Conservation (phyloP, 2,329 filamentous ascomycete species). For the Pezicula rhizophila region DNA sequence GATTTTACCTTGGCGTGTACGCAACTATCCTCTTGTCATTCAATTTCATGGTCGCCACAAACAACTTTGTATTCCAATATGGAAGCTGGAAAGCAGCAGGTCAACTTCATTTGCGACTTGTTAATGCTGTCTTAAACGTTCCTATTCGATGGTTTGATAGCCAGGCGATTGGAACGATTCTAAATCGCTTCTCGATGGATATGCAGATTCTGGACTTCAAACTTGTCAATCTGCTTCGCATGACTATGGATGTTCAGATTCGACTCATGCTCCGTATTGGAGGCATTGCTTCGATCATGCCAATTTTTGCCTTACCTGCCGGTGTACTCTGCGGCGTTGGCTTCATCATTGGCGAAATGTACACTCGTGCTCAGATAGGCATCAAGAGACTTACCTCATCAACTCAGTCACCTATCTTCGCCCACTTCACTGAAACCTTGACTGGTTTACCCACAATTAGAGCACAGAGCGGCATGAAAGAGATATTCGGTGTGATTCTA, state of each 20-base stretch:
- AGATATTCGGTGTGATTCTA: conserved; percentile 42
- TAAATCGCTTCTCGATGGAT: conserved; percentile 1
- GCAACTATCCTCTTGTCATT: not conserved
- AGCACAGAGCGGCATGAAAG: conserved; percentile 36
- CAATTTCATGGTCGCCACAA: not conserved
- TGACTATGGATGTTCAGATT: not conserved
- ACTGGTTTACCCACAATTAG: conserved; percentile 36
- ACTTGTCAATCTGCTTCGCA: not conserved
- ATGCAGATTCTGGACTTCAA: not conserved
- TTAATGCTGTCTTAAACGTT: not conserved
- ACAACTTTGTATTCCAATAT: not conserved
- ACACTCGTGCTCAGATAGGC: not conserved
- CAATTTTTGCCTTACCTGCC: not conserved
- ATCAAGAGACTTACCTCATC: not conserved
- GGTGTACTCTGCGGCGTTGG: not conserved
- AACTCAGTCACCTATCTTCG: conserved; percentile 33
- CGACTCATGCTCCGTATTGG: not conserved
- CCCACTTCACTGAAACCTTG: conserved; percentile 38
- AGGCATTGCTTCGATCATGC: conserved; percentile 1
- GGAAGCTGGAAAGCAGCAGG: conserved; percentile 1
- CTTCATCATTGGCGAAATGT: not conserved
- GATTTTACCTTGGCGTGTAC: not conserved
- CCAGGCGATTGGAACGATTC: not conserved
- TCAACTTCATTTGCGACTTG: not conserved
- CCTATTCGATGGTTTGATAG: not conserved